Conservation (phyloP, 805 yeast genomes). For the Cyberlindnera suaveolens region DNA sequence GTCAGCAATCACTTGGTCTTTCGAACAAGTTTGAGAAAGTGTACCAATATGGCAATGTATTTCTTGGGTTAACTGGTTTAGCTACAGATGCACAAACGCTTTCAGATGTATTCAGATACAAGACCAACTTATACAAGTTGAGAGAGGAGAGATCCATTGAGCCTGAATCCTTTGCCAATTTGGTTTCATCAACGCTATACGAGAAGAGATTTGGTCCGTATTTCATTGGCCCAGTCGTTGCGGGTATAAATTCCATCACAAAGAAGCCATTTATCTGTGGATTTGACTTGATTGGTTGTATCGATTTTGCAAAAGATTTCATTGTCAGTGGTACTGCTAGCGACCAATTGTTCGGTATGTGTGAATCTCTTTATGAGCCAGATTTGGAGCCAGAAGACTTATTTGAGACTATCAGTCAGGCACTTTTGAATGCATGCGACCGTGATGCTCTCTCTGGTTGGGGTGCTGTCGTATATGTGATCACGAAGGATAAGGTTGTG, state of each 20-base stretch:
- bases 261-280: slow-evolving; percentile 89
- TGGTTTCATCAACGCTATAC: slow-evolving; percentile 84
- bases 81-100: slow-evolving; percentile 87
- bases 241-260: slow-evolving; percentile 83
- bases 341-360: slow-evolving; percentile 98
- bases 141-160: slow-evolving; percentile 89
- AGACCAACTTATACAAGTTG: slow-evolving; percentile 82
- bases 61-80: slow-evolving; percentile 88
- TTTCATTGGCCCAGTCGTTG: slow-evolving; percentile 94
- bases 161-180: slow-evolving; percentile 88
- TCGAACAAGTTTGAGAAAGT: slow-evolving; percentile 91
- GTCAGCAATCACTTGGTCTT: slow-evolving; percentile 88
- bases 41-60: slow-evolving; percentile 79
- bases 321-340: slow-evolving; percentile 94
- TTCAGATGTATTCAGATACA: slow-evolving; percentile 72
- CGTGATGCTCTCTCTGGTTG: slow-evolving; percentile 97
- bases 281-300: slow-evolving; percentile 94
- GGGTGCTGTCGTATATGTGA: slow-evolving; percentile 94
- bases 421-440: slow-evolving; percentile 88
- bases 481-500: slow-evolving; percentile 86
- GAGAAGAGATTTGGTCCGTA: slow-evolving; percentile 94
- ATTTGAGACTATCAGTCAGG: slow-evolving; percentile 93
- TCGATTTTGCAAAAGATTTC: slow-evolving; percentile 90
- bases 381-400: slow-evolving; percentile 89
- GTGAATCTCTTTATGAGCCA: slow-evolving; percentile 94